phyloP scores from a whole-genome alignment of 2,329 filamentous ascomycete species.

The Beauveria pseudobassiana region DNA sequence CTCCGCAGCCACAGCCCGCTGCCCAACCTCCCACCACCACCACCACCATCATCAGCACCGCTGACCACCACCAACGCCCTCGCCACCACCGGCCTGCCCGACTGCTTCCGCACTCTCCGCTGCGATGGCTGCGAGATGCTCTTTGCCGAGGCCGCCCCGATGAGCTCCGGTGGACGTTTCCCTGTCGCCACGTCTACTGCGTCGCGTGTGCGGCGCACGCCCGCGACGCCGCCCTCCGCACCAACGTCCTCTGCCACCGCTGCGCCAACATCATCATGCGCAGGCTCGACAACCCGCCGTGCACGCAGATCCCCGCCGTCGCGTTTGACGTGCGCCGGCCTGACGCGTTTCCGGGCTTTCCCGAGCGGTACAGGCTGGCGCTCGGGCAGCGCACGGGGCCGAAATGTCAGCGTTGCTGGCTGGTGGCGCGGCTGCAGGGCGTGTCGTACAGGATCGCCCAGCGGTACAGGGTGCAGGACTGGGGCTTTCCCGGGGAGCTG shows the following conservation, averaged over 20 bases:
- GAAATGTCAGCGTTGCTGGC: slow-evolving; percentile 10
- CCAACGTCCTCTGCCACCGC: not conserved
- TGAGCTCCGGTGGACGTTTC: slow-evolving; percentile 7
- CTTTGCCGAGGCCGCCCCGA: slow-evolving; percentile 2
- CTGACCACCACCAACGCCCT: not conserved
- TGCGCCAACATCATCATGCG: slow-evolving; percentile 5
- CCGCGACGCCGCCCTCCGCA: not conserved
- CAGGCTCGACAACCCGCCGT: slow-evolving; percentile 1
- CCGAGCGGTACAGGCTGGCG: not conserved
- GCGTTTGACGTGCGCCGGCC: not conserved
- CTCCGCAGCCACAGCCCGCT: too few relatives aligned
- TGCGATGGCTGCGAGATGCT: slow-evolving; percentile 12
- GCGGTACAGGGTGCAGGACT: not conserved
- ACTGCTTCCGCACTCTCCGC: slow-evolving; percentile 8
- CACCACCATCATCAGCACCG: not conserved
- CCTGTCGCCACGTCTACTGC: slow-evolving; percentile 12
- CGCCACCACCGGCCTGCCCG: not conserved
- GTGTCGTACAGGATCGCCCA: not conserved
- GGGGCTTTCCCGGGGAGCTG: not conserved
- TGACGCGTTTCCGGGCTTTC: not conserved
- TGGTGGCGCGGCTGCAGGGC: slow-evolving; percentile 4
- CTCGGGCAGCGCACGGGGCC: slow-evolving; percentile 7
- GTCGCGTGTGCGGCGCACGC: not conserved
- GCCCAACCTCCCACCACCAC: not conserved
- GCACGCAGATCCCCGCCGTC: slow-evolving; percentile 1